These are phyloP conservation scores for Flueggea neowawraea DNA, from an alignment of 441 rosid genomes.

Conservation along the genomic window DNA sequence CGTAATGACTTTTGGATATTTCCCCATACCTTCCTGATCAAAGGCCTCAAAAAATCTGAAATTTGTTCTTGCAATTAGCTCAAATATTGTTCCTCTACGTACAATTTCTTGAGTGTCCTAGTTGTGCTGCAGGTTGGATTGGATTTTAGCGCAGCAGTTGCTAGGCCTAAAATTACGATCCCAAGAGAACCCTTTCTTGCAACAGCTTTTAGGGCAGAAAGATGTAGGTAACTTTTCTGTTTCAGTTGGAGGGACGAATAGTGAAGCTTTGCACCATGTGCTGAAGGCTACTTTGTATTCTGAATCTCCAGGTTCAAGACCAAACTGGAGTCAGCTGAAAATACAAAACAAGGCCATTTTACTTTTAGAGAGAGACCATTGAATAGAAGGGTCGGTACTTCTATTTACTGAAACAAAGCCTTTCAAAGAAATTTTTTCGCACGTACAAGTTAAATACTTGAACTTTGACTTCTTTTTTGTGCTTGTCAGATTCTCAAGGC, in stretches of 20 bases:
- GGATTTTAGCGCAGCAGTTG: constrained; percentile 21
- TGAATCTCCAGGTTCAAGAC: constrained; percentile 49
- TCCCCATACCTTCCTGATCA: no score
- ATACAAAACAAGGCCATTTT: constrained; percentile 26
- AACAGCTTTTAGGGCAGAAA: constrained; percentile 71
- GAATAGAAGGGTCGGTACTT: constrained; percentile 45
- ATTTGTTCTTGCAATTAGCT: no score
- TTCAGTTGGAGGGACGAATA: no score
- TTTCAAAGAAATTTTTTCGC: constrained; percentile 1
- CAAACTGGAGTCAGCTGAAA: constrained; percentile 32
- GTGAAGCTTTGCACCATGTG: no score
- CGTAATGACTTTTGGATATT: no score
- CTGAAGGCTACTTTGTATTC: constrained; percentile 9
- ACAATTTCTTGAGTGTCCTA: not conserved
- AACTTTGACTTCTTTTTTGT: constrained; percentile 10
- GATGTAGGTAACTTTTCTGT: constrained; percentile 35
- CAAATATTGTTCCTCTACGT: no score
- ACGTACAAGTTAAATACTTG: not conserved
- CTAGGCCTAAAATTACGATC: constrained; percentile 56
- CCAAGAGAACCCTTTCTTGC: constrained; percentile 74
- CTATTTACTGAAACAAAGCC: not conserved
- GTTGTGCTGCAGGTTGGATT: constrained; percentile 38
- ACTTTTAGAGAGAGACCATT: constrained; percentile 46
- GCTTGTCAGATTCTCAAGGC: constrained; percentile 47
- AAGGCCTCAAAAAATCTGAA: no score